Base-by-base conservation (phyloP, 208 protist genomes). In the Acanthamoeba lenticulata region DNA sequence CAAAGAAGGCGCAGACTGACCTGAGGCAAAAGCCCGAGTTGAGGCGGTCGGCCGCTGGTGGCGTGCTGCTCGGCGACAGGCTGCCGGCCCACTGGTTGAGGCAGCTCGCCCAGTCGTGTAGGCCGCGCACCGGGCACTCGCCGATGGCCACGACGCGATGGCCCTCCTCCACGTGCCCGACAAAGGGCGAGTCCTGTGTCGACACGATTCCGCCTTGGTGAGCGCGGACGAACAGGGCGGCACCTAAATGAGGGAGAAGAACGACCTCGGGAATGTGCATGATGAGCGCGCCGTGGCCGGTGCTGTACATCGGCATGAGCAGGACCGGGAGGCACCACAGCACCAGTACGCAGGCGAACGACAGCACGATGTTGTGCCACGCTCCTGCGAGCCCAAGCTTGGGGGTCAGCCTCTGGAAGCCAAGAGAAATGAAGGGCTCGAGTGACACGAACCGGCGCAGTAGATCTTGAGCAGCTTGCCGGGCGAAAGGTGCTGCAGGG, bases 21-120 rank as follows among this genome's bases (percentile, higher is more conserved):
- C 81, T 90, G 29, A 90, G 27, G n/a, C 81, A 90, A 34, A 90
- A 90, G 34, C 81, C 81, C 27, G 81, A 90, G 52, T 90, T 90
- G 49, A 90, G 29, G 44, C 17, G 13, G 52, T 60, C 15, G 21
- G n/a, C n/a, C n/a, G n/a, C n/a, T n/a, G n/a, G 2, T 34, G 60
- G 60, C 19, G 9, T 21, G 5, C 24, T 45, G 13, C 5, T 81
- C 69, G 27, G 38, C 36, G 19, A 24, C 21, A 81, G 36, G 38
- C 4, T 47, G 69, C 7, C 69, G 13, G 81, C n/a, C 81, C 81
- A 90, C 6, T n/a, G 32, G 9, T 90, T 38, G 38, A 90, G n/a
- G n/a, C 88, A 92, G 60, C 47, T n/a, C 27, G 60, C 52, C 88
- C 88, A 92, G 27, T 92, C 60, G 27, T 69, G 13, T 15, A 92